These are phyloP conservation scores for Fusarium zealandicum DNA, from an alignment of 2,329 filamentous ascomycete species.

Conservation along the genomic window DNA sequence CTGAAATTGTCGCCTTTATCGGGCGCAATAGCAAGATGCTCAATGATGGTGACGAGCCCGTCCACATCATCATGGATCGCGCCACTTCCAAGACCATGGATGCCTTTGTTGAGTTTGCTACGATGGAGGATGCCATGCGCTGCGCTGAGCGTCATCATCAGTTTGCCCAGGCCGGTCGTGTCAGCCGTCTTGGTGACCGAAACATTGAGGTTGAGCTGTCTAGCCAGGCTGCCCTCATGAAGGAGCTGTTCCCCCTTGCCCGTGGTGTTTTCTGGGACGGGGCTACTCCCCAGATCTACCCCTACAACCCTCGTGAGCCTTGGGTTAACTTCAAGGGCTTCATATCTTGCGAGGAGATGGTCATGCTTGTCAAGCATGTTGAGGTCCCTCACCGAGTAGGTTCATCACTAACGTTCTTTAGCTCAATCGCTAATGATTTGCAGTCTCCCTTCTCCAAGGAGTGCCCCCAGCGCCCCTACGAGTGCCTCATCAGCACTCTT, in stretches of 20 bases:
- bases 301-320: slow-evolving; percentile 47
- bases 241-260: slow-evolving; percentile 66
- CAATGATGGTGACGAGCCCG: slow-evolving; percentile 60
- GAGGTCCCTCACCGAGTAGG: slow-evolving; percentile 68
- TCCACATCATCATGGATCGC: slow-evolving; percentile 72
- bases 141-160: slow-evolving; percentile 58
- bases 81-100: slow-evolving; percentile 68
- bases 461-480: slow-evolving; percentile 70
- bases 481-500: slow-evolving; percentile 69
- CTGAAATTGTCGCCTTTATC: slow-evolving; percentile 65
- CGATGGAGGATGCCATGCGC: slow-evolving; percentile 59
- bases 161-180: slow-evolving; percentile 49
- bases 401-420: slow-evolving; percentile 23
- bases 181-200: slow-evolving; percentile 62
- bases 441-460: slow-evolving; percentile 67
- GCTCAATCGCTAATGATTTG: slow-evolving; percentile 1
- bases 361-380: slow-evolving; percentile 69
- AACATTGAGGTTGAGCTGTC: slow-evolving; percentile 64
- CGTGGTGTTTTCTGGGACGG: slow-evolving; percentile 64
- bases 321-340: slow-evolving; percentile 67
- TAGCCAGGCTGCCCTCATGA: slow-evolving; percentile 64
- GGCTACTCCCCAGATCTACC: slow-evolving; percentile 50
- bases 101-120: slow-evolving; percentile 65
- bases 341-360: slow-evolving; percentile 67
- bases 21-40: slow-evolving; percentile 64